Base-by-base conservation (phyloP, 2,329 filamentous ascomycete species). In the Penicillium sp. region DNA sequence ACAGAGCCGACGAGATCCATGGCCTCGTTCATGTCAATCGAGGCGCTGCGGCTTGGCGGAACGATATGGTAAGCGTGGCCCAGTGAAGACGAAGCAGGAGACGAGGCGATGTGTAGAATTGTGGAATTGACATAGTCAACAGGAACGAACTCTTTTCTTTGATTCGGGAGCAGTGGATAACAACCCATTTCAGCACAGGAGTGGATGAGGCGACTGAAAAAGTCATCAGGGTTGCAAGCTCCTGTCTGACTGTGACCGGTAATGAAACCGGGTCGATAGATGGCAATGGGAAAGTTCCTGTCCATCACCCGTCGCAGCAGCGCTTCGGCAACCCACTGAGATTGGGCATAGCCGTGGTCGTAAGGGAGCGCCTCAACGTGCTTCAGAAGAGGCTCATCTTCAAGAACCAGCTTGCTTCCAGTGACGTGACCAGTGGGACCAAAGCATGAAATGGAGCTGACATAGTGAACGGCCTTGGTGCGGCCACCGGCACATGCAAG, bases 271-370 rank as follows among this genome's bases (percentile, higher is more conserved):
- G 90, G 86, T 2, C 91, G 83, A 34, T 94, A 78, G 32, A 94
- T 82, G 21, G 84, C 80, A 10, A 88, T 89, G 1, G 73, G 75
- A 0, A 95, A 82, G 9, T 90, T 90, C 34, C 88, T 81, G 46
- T 76, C 77, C 40, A 89, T 88, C 23, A 90, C 89, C 67, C 88
- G 86, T 21, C 87, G 82, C 17, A 89, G 81, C 43, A 95, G 78
- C 52, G 79, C 79, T 63, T 84, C 82, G 0, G 80, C 80, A 1
- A 82, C 87, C 89, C 89, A 95, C 73, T 96, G 95, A 56, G 84
- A 84, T 70, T 95, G 90, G 2, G 90, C 90, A 63, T 96, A 96
- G 2, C 91, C 91, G 1, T 88, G 93, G 21, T 83, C 84, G 2
- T 95, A 58, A 4, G 40, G 52, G 3, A 60, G 29, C 2, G 39